A percentile compares a stretch with the other conserved stretches of the same genome.
Conservation (phyloP, 2,329 filamentous ascomycete species). For the Fusarium sp. region DNA sequence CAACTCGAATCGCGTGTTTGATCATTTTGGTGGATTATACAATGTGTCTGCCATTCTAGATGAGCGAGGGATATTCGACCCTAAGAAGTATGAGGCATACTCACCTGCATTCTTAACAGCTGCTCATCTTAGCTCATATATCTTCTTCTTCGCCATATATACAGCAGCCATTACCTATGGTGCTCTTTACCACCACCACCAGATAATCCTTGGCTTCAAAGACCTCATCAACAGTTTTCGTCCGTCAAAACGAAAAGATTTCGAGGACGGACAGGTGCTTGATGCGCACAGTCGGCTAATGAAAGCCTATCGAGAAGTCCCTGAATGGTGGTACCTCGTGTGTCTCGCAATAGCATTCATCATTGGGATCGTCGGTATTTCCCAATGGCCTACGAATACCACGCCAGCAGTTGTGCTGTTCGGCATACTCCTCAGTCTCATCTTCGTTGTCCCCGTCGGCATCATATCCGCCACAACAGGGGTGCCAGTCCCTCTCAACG, state of each 20-base stretch:
- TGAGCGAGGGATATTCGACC: conserved; percentile 54
- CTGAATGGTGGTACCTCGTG: conserved; percentile 62
- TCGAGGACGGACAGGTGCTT: conserved; percentile 39
- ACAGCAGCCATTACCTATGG: conserved; percentile 57
- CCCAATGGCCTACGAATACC: conserved; percentile 60
- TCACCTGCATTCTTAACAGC: conserved; percentile 59
- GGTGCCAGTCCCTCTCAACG: conserved; percentile 58
- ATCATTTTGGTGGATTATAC: conserved; percentile 57
- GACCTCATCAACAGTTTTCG: conserved; percentile 50
- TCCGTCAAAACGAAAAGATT: conserved; percentile 44
- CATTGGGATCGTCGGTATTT: conserved; percentile 54
- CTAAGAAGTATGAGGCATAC: conserved; percentile 56
- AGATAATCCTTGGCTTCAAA: conserved; percentile 55
- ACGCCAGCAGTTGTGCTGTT: conserved; percentile 59
- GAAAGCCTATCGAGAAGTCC: conserved; percentile 61
- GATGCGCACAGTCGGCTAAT: conserved; percentile 64
- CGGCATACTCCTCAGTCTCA: conserved; percentile 57
- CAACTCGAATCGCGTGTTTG: conserved; percentile 57
- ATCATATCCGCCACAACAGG: conserved; percentile 61
- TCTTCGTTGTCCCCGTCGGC: conserved; percentile 61
- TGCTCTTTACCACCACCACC: conserved; percentile 56
- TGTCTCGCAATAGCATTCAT: conserved; percentile 51
- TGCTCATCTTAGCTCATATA: conserved; percentile 53
- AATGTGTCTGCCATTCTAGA: conserved; percentile 56
- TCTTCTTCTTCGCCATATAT: conserved; percentile 59